Evolutionary conservation across 2,329 filamentous ascomycete species (phyloP).

Genomic region (Scedosporium minutisporum): DNA sequence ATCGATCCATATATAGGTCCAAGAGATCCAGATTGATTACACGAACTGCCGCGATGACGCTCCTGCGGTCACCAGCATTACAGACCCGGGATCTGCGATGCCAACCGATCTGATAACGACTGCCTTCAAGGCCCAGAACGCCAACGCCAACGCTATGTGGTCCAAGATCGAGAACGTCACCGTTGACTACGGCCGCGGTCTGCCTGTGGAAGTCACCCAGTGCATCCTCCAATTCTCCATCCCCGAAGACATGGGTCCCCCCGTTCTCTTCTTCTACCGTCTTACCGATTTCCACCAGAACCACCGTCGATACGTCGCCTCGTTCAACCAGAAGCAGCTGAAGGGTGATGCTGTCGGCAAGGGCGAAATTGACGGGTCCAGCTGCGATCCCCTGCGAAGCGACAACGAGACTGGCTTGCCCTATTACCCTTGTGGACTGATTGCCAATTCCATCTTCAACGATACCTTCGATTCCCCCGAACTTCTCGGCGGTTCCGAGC

Average conservation of each 20-base stretch:
- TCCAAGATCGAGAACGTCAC: slow-evolving; percentile 27
- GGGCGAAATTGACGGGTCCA: slow-evolving; percentile 52
- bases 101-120: slow-evolving; percentile 47
- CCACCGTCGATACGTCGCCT: slow-evolving; percentile 90
- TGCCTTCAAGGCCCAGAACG: slow-evolving; percentile 57
- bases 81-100: slow-evolving; percentile 30
- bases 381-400: slow-evolving; percentile 64
- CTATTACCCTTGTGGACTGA: slow-evolving; percentile 90
- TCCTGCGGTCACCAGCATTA: slow-evolving; percentile 22
- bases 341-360: slow-evolving; percentile 56
- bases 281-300: slow-evolving; percentile 99
- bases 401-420: slow-evolving; percentile 47
- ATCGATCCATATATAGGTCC: slow-evolving; percentile 48
- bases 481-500: slow-evolving; percentile 38
- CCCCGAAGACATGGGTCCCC: slow-evolving; percentile 67
- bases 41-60: slow-evolving; percentile 60
- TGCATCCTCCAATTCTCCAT: slow-evolving; percentile 74
- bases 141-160: slow-evolving; percentile 31
- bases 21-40: slow-evolving; percentile 88
- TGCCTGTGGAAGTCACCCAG: slow-evolving; percentile 28
- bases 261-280: slow-evolving; percentile 88
- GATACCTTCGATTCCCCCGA: slow-evolving; percentile 69
- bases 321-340: slow-evolving; percentile 74
- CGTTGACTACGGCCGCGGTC: slow-evolving; percentile 24
- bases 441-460: slow-evolving; percentile 96